phyloP scores from a whole-genome alignment of 2,329 filamentous ascomycete genomes.

The Botryotinia narcissicola region DNA sequence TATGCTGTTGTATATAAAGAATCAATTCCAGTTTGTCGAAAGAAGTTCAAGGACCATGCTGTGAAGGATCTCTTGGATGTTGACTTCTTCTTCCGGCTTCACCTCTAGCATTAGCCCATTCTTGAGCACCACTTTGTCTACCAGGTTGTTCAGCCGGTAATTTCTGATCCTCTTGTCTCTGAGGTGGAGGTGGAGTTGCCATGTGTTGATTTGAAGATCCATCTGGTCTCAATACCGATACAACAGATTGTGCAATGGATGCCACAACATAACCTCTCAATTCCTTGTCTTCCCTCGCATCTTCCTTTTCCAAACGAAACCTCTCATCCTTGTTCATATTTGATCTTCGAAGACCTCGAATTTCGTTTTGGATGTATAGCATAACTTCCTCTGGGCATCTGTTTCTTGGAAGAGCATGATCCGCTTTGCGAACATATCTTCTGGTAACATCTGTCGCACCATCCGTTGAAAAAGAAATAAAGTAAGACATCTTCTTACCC shows the following conservation, averaged over 20 bases:
- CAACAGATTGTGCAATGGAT: conserved; percentile 68
- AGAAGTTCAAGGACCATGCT: conserved; percentile 39
- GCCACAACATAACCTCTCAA: conserved; percentile 71
- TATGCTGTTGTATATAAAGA: background rate
- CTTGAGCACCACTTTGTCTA: conserved; percentile 50
- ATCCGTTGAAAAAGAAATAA: conserved; percentile 92
- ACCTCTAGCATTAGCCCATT: conserved; percentile 50
- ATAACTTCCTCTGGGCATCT: conserved; percentile 86
- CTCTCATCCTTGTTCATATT: conserved; percentile 85
- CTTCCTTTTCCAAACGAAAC: conserved; percentile 77
- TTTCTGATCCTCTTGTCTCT: conserved; percentile 54
- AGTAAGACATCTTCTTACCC: conserved; percentile 96
- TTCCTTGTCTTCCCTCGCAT: conserved; percentile 71
- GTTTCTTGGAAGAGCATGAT: conserved; percentile 71
- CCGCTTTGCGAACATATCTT: conserved; percentile 68
- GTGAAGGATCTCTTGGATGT: conserved; percentile 47
- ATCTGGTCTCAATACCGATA: conserved; percentile 32
- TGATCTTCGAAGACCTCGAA: conserved; percentile 76
- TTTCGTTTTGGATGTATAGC: conserved; percentile 87
- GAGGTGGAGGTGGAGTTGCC: conserved; percentile 16
- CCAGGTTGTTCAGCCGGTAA: conserved; percentile 58
- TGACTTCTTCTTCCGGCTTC: conserved; percentile 42
- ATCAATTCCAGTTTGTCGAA: conserved; percentile 1
- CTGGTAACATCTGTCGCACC: conserved; percentile 67
- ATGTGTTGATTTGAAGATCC: conserved; percentile 24